Evolutionary conservation across 2,329 filamentous ascomycete species (phyloP).

Genomic region (Penicillium glabrum): DNA sequence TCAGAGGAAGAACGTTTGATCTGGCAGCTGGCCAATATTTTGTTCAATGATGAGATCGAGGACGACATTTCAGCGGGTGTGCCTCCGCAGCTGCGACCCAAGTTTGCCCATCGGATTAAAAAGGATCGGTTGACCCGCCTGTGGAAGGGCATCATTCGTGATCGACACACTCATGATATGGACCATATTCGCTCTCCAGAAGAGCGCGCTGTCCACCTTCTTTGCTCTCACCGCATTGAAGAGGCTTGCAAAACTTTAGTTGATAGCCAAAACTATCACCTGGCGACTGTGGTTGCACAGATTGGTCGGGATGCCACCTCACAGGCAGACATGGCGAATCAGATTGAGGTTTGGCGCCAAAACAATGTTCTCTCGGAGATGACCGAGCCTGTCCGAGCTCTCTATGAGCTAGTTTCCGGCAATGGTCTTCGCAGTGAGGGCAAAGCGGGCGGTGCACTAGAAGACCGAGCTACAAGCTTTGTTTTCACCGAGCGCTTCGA

Average conservation of each 20-base stretch:
- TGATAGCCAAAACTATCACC: constrained; percentile 72
- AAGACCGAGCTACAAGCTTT: constrained; percentile 79
- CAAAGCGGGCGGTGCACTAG: constrained; percentile 66
- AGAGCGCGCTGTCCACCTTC: constrained; percentile 77
- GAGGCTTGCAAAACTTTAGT: constrained; percentile 81
- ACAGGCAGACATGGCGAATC: constrained; percentile 72
- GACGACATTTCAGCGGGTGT: constrained; percentile 47
- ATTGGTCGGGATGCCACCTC: constrained; percentile 71
- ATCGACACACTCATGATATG: constrained; percentile 68
- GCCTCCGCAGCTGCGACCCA: constrained; percentile 37
- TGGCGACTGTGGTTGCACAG: constrained; percentile 81
- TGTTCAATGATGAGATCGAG: constrained; percentile 71
- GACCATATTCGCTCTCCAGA: constrained; percentile 65
- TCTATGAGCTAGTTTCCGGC: constrained; percentile 87
- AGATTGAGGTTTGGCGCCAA: constrained; percentile 81
- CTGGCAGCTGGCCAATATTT: constrained; percentile 82
- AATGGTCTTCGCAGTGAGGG: constrained; percentile 84
- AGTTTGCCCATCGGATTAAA: constrained; percentile 46
- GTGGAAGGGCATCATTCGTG: constrained; percentile 49
- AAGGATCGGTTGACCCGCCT: constrained; percentile 48
- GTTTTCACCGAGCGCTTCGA: constrained; percentile 79
- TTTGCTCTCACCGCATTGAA: constrained; percentile 75
- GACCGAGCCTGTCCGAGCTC: constrained; percentile 74
- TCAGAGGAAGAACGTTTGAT: constrained; percentile 50
- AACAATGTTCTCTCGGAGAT: constrained; percentile 86